Evolutionary conservation across 2,329 filamentous ascomycete species (phyloP).

Genomic region (Trichoderma hamatum): DNA sequence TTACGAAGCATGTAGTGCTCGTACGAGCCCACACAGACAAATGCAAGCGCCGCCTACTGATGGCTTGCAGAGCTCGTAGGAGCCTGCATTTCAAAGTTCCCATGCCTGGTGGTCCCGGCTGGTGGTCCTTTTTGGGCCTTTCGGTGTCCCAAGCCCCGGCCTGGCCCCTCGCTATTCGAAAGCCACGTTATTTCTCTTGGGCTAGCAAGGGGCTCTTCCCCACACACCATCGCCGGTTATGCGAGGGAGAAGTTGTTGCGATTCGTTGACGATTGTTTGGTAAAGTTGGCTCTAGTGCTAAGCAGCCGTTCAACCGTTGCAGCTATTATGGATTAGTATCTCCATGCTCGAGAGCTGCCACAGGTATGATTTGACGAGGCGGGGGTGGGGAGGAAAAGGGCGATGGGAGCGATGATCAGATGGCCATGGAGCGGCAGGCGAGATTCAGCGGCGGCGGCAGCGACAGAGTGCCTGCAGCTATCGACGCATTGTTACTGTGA

Average conservation of each 20-base stretch:
- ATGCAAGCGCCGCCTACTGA: conserved; percentile 17
- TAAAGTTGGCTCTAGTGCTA: conserved; percentile 16
- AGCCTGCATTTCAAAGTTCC: conserved; percentile 11
- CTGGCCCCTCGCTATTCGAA: not conserved
- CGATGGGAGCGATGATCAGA: conserved; percentile 10
- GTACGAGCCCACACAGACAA: not conserved
- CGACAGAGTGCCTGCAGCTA: conserved; percentile 8
- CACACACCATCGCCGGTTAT: conserved; percentile 12
- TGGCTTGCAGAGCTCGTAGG: not conserved
- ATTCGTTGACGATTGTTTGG: conserved; percentile 7
- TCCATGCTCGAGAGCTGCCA: not conserved
- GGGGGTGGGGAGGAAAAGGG: conserved; percentile 4
- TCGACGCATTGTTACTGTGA: not conserved
- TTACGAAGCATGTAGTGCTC: not conserved
- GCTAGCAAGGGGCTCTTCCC: conserved; percentile 10
- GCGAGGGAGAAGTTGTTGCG: not conserved
- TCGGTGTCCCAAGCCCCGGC: not conserved
- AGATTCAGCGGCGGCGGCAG: not conserved
- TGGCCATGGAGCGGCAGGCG: not conserved
- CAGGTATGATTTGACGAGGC: not conserved
- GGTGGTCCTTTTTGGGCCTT: not conserved
- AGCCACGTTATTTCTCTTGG: conserved; percentile 27
- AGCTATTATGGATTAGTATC: not conserved
- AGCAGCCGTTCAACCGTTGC: not conserved
- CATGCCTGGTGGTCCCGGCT: not conserved